Evolutionary conservation across 176 grass and related monocot species (phyloP).

Genomic region (Eragrostis curvula): DNA sequence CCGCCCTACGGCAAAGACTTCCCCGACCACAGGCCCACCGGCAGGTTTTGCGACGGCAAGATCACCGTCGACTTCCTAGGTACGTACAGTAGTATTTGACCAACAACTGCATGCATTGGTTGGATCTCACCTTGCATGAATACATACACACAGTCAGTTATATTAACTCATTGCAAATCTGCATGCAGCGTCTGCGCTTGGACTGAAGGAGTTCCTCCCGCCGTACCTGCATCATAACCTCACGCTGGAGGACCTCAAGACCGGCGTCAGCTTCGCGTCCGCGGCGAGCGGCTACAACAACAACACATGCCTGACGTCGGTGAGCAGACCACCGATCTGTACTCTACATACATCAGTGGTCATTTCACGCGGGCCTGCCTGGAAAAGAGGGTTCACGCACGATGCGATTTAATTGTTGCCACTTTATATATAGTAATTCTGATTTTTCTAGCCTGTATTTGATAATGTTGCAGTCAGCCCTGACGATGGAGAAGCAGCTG

Average conservation of each 20-base stretch:
- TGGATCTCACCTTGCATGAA: neutral
- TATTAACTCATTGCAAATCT: neutral
- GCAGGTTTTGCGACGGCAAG: conserved; percentile 69
- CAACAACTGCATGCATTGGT: neutral
- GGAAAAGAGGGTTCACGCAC: too few relatives aligned
- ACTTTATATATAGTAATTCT: neutral
- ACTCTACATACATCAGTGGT: neutral
- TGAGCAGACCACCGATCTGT: neutral
- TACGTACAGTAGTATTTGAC: neutral
- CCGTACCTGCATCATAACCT: conserved; percentile 53
- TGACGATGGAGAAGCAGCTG: conserved; percentile 63
- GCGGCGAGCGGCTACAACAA: conserved; percentile 59
- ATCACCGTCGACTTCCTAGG: conserved; percentile 60
- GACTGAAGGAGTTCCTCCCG: conserved; percentile 66
- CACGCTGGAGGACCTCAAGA: conserved; percentile 51
- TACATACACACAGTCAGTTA: neutral
- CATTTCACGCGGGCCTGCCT: neutral
- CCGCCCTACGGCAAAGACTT: conserved; percentile 68
- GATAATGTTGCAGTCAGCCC: conserved; percentile 38
- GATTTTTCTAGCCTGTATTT: too few relatives aligned
- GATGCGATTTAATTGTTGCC: neutral
- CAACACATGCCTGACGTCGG: conserved; percentile 40
- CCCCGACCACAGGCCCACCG: conserved; percentile 51
- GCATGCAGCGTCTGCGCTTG: conserved; percentile 56
- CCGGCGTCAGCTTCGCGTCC: conserved; percentile 76